Evolutionary conservation across 1,284 basidiomycete genomes (phyloP), one percentile per base, ranked within the genome.

Genomic region (Austroboletus rostrupii): DNA sequence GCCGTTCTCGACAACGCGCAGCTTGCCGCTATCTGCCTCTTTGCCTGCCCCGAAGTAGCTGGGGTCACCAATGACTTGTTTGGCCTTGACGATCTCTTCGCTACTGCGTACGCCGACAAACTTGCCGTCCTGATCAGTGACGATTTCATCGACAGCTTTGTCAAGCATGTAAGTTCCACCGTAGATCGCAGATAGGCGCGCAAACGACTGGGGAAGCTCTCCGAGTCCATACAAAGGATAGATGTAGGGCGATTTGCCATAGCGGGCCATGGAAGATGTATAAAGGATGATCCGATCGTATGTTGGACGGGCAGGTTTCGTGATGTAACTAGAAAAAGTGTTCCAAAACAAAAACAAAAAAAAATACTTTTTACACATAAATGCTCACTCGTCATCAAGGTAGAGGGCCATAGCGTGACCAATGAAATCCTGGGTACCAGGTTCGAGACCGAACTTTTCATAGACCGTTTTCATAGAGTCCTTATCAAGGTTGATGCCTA

Each of bases 101-200:
- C 85, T 94, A 60, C 87, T 90, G 39, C 87, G 88, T 39, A 99
- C 97, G 50, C 97, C 96, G 47, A 90, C 79, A 62, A 99, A 98
- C 69, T 90, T 92, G 65, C 97, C 97, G 53, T 87, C 82, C 10
- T 73, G 65, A 65, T 88, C 90, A 45, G 88, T 89, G 54, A 97
- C 87, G 62, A 99, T 93, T 69, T 92, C 84, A 57, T 97, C 87
- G 61, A 97, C 89, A 52, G 79, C 79, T 76, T 99, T 99, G 79
- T 98, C 94, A 52, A 99, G 87, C 97, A 99, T 99, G 77, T 99
- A 99, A 16, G 97, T 99, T 47, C 97, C 97, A 48, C 97, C 97
- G 69, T 99, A 98, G 69, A 99, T 98, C 61, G 97, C 97, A 58
- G 91, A 95, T 51, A 98, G 80, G 67, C 97, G 93, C 16, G 97